Evolutionary conservation across 2,329 filamentous ascomycete genomes (phyloP).

Genomic region (Ustulina deusta): DNA sequence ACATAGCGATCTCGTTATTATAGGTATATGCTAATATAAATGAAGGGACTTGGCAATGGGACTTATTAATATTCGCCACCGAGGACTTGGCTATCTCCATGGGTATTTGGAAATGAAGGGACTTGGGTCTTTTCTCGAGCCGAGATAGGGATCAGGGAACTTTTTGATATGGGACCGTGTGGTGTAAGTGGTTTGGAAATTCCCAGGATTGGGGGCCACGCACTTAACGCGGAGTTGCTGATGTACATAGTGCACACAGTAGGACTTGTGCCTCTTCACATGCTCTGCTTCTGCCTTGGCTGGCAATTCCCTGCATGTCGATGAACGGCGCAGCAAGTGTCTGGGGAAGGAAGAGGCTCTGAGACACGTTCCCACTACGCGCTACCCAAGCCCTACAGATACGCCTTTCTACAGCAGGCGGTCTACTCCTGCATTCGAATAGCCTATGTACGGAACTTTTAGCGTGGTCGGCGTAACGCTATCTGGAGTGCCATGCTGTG

Average conservation of each 20-base stretch:
- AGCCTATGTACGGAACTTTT: conserved; percentile 7
- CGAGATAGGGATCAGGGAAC: conserved; percentile 9
- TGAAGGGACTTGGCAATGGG: conserved; percentile 11
- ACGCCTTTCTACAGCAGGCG: neutral
- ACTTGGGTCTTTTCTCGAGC: neutral
- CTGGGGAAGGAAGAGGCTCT: conserved; percentile 24
- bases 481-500: conserved; percentile 15
- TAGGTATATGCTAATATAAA: conserved; percentile 15
- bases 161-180: conserved; percentile 20
- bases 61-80: conserved; percentile 7
- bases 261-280: neutral
- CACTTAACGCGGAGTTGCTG: neutral
- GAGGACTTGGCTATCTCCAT: neutral
- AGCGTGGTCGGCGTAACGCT: neutral
- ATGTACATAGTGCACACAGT: too few species aligned
- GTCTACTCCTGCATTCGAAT: neutral
- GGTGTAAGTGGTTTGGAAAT: neutral
- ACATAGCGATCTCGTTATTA: neutral
- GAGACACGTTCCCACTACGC: conserved; percentile 1
- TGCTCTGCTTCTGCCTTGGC: neutral
- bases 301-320: neutral
- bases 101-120: conserved; percentile 10
- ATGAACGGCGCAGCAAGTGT: conserved; percentile 3
- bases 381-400: neutral
- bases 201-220: neutral